A percentile compares a stretch with the other conserved stretches of the same genome.
These are phyloP conservation scores for Ambispora gerdemannii DNA, from an alignment of 192 early-diverging fungal species.

Conservation along the genomic window DNA sequence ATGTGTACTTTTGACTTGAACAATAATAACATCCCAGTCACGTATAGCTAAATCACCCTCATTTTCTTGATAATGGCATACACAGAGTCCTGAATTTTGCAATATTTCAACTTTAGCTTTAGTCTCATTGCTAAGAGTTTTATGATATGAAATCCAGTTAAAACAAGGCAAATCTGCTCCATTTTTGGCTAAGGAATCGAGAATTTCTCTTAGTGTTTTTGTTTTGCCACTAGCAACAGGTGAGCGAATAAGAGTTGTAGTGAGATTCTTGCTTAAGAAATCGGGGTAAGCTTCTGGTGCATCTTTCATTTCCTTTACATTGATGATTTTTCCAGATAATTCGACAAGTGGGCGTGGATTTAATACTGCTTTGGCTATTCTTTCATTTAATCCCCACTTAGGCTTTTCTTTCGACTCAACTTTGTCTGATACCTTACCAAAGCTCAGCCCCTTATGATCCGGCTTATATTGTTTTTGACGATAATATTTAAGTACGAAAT, in stretches of 20 bases:
- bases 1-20: not conserved
- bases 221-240: not conserved
- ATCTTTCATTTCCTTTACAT: not conserved
- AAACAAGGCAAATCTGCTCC: not conserved
- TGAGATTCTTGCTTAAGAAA: conserved; percentile 13
- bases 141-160: conserved; percentile 16
- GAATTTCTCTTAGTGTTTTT: conserved; percentile 6
- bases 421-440: too few species aligned
- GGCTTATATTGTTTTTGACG: too few species aligned
- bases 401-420: too few species aligned
- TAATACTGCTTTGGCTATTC: not conserved
- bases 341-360: not conserved
- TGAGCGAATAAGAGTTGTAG: conserved; percentile 15
- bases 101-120: not conserved
- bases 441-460: too few species aligned
- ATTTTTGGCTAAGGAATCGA: conserved; percentile 5
- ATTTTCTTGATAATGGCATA: conserved; percentile 8
- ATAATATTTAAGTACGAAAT: too few species aligned
- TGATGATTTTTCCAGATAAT: conserved; percentile 5
- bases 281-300: conserved; percentile 3
- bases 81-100: not conserved
- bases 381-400: conserved; percentile 15
- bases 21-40: not conserved
- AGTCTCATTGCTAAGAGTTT: conserved; percentile 14
- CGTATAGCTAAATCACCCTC: conserved; percentile 5